These are phyloP conservation scores for Seiridium unicorne DNA, from an alignment of 2,329 filamentous ascomycete species.

Conservation along the genomic window DNA sequence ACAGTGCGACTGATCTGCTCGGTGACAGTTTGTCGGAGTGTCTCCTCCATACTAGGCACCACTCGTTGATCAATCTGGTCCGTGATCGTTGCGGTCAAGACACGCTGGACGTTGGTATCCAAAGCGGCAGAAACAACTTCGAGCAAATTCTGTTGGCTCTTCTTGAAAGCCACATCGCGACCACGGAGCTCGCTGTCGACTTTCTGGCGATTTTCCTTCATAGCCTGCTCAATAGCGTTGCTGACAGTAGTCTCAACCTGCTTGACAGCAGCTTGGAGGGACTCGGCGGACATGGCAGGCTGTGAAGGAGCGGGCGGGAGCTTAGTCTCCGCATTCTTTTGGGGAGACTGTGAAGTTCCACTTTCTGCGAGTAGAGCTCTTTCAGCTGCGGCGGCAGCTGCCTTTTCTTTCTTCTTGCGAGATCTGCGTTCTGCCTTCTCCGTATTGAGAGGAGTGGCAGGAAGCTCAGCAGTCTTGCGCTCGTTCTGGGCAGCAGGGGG, in stretches of 20 bases:
- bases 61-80: conserved; percentile 74
- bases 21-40: conserved; percentile 66
- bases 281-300: conserved; percentile 34
- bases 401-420: conserved; percentile 54
- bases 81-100: conserved; percentile 73
- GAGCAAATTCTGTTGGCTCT: conserved; percentile 53
- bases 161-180: conserved; percentile 50
- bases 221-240: conserved; percentile 52
- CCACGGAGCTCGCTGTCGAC: conserved; percentile 62
- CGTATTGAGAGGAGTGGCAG: conserved; percentile 22
- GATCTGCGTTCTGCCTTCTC: conserved; percentile 31
- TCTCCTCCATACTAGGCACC: conserved; percentile 69
- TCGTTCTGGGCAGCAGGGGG: conserved; percentile 20
- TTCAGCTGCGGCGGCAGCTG: conserved; percentile 49
- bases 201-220: conserved; percentile 61
- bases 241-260: conserved; percentile 51
- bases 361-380: conserved; percentile 46
- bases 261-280: conserved; percentile 52
- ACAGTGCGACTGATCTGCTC: conserved; percentile 68
- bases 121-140: conserved; percentile 60
- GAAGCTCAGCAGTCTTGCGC: conserved; percentile 23
- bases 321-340: conserved; percentile 31
- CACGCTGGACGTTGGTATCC: conserved; percentile 65
- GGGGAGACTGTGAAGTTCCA: conserved; percentile 33
- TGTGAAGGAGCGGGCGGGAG: conserved; percentile 17